Evolutionary conservation across 164 flowering plant genomes (phyloP).

Genomic region (Platanus orientalis): DNA sequence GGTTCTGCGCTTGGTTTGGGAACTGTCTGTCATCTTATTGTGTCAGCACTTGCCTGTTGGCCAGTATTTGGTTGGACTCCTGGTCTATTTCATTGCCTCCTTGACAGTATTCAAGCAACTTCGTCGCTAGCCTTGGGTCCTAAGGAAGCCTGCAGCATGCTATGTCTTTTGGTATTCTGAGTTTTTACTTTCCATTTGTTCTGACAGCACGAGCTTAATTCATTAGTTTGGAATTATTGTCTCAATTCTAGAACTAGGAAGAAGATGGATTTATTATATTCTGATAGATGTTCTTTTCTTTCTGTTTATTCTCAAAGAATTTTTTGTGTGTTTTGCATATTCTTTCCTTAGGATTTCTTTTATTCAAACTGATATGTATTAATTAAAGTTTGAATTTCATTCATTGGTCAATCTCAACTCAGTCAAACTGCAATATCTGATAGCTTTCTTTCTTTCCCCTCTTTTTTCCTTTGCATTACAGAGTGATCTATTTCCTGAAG

Average conservation of each 20-base stretch:
- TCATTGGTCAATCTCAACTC: not conserved
- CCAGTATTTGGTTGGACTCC: slow-evolving; percentile 92
- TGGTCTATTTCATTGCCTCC: slow-evolving; percentile 67
- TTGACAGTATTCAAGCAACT: slow-evolving; percentile 67
- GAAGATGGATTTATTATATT: too few species aligned
- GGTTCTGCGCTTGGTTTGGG: slow-evolving; percentile 73
- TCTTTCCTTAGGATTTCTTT: too few species aligned
- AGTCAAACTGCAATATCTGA: not conserved
- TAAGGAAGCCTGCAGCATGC: slow-evolving; percentile 88
- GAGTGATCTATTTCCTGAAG: slow-evolving; percentile 91
- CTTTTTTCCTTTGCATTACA: slow-evolving; percentile 12
- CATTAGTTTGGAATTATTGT: too few species aligned
- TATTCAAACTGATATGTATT: too few species aligned
- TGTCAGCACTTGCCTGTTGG: slow-evolving; percentile 91
- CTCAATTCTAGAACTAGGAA: too few species aligned
- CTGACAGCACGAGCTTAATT: not conserved
- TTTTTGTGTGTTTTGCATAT: not conserved
- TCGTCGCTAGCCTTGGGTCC: slow-evolving; percentile 82
- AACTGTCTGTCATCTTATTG: slow-evolving; percentile 85
- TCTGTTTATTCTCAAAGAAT: slow-evolving; percentile 4
- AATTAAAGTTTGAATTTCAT: too few species aligned
- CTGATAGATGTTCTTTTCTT: not conserved
- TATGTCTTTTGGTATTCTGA: slow-evolving; percentile 77
- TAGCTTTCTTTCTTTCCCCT: not conserved
- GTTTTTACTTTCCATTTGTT: not conserved